Evolutionary conservation across 495 filamentous ascomycete species (phyloP).

Genomic region (Lasiosphaeria hispida): DNA sequence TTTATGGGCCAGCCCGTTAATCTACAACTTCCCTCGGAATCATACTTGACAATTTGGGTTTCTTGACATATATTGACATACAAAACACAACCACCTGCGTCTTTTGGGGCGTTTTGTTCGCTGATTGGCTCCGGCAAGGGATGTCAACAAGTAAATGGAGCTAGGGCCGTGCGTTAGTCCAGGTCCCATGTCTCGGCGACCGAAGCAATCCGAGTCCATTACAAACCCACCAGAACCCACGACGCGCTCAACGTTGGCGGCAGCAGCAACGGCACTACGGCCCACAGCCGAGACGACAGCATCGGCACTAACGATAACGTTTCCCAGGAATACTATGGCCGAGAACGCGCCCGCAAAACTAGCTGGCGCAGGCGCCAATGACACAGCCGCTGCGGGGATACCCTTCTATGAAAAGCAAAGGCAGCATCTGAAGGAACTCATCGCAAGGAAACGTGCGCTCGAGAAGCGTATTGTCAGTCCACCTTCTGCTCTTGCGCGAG

Average conservation of each 20-base stretch:
- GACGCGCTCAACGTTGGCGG: too few relatives aligned
- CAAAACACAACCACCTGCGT: too few relatives aligned
- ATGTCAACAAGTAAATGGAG: not conserved
- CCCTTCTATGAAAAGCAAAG: conserved; percentile 53
- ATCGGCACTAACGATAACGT: not conserved
- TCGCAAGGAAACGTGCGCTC: conserved; percentile 40
- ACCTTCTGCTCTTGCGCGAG: not conserved
- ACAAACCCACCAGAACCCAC: not conserved
- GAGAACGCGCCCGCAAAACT: conserved; percentile 47
- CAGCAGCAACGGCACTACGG: not conserved
- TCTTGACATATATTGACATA: too few relatives aligned
- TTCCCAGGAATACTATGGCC: conserved; percentile 42
- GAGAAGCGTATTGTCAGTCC: conserved; percentile 45
- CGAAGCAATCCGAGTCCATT: conserved; percentile 1
- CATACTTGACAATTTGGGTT: too few relatives aligned
- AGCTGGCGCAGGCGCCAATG: conserved; percentile 22
- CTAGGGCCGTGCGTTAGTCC: not conserved
- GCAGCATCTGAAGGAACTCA: conserved; percentile 47
- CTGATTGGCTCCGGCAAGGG: conserved; percentile 5
- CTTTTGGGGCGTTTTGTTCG: not conserved
- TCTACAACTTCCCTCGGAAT: not conserved
- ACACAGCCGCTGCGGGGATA: conserved; percentile 39
- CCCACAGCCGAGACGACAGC: not conserved
- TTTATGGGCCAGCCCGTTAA: not conserved
- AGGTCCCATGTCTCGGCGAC: conserved; percentile 1